These are phyloP conservation scores for Acanthamoeba rhysodes DNA, from an alignment of 208 protist species.

Conservation along the genomic window DNA sequence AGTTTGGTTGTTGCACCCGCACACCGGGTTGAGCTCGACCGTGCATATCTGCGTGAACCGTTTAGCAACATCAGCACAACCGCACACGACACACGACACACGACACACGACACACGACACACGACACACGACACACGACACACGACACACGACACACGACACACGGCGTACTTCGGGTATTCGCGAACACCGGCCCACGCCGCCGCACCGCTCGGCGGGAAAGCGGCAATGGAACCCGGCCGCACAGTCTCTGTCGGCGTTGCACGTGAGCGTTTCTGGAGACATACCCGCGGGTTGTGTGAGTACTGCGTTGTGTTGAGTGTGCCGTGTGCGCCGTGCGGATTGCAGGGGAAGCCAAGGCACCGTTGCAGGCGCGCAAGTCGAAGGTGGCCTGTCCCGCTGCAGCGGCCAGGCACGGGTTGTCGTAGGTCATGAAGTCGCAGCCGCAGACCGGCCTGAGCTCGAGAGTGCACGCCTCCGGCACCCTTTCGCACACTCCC, in stretches of 20 bases:
- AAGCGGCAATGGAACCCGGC: slow-evolving; percentile 19
- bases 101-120: not conserved
- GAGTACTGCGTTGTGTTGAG: not conserved
- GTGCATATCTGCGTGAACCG: not conserved
- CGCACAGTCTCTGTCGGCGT: not conserved
- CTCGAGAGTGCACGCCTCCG: not conserved
- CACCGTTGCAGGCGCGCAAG: not conserved
- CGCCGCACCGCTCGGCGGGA: slow-evolving; percentile 11
- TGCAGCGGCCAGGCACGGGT: not conserved
- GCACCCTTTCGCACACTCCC: not conserved
- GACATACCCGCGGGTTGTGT: too few relatives aligned
- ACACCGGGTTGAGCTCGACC: slow-evolving; percentile 13
- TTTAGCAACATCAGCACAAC: not conserved
- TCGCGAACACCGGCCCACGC: not conserved
- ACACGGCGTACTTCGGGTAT: not conserved
- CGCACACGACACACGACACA: too few relatives aligned
- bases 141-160: not conserved
- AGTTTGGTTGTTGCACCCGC: slow-evolving; percentile 48
- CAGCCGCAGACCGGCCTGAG: slow-evolving; percentile 25
- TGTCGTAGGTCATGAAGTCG: not conserved
- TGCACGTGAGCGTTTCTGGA: not conserved
- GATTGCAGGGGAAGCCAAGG: not conserved
- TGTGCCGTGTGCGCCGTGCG: not conserved
- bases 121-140: not conserved
- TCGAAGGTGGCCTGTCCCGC: slow-evolving; percentile 9